Conservation (phyloP, 306 rosid species). For the Cucurbita ficifolia region DNA sequence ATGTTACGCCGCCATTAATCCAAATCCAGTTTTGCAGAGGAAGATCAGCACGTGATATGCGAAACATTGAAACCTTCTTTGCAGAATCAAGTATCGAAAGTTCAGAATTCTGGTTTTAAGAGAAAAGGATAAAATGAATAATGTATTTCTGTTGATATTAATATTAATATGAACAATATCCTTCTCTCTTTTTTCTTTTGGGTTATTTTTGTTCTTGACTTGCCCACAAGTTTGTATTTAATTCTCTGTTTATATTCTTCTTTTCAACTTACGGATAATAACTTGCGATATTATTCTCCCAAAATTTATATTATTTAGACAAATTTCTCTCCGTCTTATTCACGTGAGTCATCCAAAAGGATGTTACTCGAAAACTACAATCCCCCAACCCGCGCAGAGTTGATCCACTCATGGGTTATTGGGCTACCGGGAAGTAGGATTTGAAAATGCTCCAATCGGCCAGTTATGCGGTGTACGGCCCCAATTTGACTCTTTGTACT, state of each 20-base stretch:
- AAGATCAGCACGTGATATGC: conserved; percentile 2
- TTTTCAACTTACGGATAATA: too few relatives aligned
- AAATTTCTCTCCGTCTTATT: too few relatives aligned
- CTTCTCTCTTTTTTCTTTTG: too few relatives aligned
- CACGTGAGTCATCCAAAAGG: too few relatives aligned
- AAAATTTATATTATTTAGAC: too few relatives aligned
- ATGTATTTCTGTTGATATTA: background rate
- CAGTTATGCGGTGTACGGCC: background rate
- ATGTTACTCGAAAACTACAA: too few relatives aligned
- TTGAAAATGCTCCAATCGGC: background rate
- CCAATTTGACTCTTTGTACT: background rate
- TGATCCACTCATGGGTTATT: too few relatives aligned
- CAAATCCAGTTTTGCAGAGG: background rate
- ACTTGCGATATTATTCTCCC: too few relatives aligned
- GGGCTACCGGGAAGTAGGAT: background rate
- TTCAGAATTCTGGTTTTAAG: background rate
- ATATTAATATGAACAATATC: background rate
- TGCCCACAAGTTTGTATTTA: too few relatives aligned
- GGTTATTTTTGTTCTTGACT: too few relatives aligned
- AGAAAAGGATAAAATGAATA: background rate
- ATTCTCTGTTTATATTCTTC: too few relatives aligned
- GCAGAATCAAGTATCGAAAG: background rate
- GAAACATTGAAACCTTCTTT: background rate
- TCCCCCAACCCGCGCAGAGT: too few relatives aligned
- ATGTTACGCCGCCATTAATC: conserved; percentile 19